A percentile compares a stretch with the other conserved stretches of the same genome.
These are phyloP conservation scores for Alternaria triticimaculans DNA, from an alignment of 2,329 filamentous ascomycete species.

Conservation along the genomic window DNA sequence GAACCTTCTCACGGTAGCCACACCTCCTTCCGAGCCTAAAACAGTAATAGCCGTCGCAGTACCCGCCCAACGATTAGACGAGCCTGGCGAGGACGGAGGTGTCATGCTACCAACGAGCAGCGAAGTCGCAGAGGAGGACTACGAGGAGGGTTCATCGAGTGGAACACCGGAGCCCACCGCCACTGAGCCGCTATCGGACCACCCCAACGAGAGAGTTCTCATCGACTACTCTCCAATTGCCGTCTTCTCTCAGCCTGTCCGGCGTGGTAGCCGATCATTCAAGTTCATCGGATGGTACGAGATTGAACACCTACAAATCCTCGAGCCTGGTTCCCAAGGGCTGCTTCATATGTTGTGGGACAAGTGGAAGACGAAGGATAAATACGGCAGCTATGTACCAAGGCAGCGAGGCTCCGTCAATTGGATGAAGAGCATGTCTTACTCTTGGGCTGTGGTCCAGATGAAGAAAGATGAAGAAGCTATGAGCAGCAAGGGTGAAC, in stretches of 20 bases:
- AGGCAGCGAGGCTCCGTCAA: not conserved
- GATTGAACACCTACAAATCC: not conserved
- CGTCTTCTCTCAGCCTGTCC: not conserved
- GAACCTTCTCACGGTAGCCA: not conserved
- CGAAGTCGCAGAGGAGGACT: not conserved
- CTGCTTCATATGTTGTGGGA: not conserved
- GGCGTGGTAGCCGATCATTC: not conserved
- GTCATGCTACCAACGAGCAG: not conserved
- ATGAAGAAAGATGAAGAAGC: not conserved
- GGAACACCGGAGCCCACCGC: not conserved
- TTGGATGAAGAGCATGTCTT: not conserved
- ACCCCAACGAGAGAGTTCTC: not conserved
- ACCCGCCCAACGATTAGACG: not conserved
- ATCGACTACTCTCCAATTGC: not conserved
- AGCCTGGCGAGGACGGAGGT: not conserved
- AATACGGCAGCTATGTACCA: not conserved
- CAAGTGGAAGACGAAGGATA: not conserved
- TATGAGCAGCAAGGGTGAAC: not conserved
- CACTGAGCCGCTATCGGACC: not conserved
- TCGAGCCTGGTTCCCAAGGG: not conserved
- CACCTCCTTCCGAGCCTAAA: not conserved
- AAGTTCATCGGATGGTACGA: not conserved
- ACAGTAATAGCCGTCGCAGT: not conserved
- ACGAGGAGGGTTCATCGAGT: not conserved
- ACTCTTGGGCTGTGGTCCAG: not conserved